Base-by-base conservation (phyloP, 371 early-diverging fungal species). In the Encephalitozoon cuniculi region DNA sequence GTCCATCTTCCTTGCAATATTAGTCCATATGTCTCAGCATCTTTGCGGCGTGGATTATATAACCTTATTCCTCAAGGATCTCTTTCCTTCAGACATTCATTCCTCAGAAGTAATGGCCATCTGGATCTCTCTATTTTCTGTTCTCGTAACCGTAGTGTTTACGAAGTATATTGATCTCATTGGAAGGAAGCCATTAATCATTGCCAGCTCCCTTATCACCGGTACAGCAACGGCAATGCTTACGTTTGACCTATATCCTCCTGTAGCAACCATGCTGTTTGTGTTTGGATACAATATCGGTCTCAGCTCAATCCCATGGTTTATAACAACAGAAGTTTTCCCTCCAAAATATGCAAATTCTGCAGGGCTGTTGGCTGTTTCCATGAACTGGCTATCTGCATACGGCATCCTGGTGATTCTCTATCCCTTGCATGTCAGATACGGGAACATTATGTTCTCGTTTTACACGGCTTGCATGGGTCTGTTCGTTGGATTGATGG, bases 41-140 rank as follows among this genome's bases (percentile, higher is more conserved):
- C 84, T 90, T 8, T 88, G 89, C 34, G 93, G 92, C 39, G 90
- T 94, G 86, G 92, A 92, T 76, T 91, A 89, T 2, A 91, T 93
- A 15, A 90, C 93, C 9, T 91, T 88, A 81, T 94, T 90, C 79
- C 23, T 52, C 11, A 59, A 11, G 18, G 74, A 66, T 9, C 40
- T 40, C 6, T 40, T 74, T 32, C 40, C 66, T 15, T 28, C 28
- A 18, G 25, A 41, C 18, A 15, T 23, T 6, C 23, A 59, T n/a
- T 40, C 40, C 39, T 30, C 51, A 49, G 23, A 37, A 26, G 32
- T 64, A n/a, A 40, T 66, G 8, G 39, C 68, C 2, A 54, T 69
- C 1, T 18, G 37, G 1, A 46, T 67, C 34, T 44, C 76, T 5
- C n/a, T 64, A 28, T 43, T 64, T 91, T 92, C 80, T 11, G 81